phyloP scores from a whole-genome alignment of 31 red algal genomes.

The Asparagopsis taxiformis region DNA sequence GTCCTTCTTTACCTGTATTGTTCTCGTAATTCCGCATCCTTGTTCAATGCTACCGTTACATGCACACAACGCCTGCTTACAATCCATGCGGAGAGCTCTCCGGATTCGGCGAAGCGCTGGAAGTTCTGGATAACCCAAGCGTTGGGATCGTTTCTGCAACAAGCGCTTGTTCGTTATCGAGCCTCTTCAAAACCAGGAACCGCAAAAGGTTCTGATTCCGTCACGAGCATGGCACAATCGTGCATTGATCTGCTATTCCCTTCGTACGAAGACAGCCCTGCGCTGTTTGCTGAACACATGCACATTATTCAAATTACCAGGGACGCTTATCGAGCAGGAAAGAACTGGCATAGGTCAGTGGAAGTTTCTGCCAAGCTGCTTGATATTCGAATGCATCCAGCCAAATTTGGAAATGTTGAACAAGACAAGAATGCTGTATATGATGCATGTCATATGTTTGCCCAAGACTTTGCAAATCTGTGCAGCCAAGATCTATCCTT shows the following conservation, averaged over 20 bases:
- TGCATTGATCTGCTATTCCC: background rate
- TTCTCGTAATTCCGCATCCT: background rate
- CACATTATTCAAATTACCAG: conserved; percentile 23
- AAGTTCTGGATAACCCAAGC: background rate
- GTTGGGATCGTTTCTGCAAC: background rate
- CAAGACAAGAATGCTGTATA: background rate
- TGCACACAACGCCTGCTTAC: conserved; percentile 1
- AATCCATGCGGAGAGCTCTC: background rate
- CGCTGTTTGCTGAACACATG: background rate
- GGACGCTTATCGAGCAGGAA: background rate
- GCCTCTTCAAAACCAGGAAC: background rate
- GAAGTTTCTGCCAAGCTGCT: conserved; percentile 16
- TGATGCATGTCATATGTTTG: conserved; percentile 16
- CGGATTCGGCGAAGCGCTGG: background rate
- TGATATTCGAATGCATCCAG: background rate
- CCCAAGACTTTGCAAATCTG: conserved; percentile 20
- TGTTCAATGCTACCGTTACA: conserved; percentile 4
- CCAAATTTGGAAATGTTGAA: background rate
- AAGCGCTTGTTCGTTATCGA: background rate
- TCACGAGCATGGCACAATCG: background rate
- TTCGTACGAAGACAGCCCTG: background rate
- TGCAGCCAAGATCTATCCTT: background rate
- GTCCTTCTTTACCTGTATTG: conserved; percentile 13
- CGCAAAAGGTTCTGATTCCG: background rate
- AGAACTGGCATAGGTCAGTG: conserved; percentile 8